Percentiles rank a stretch among this genome's conserved stretches.
These are phyloP conservation scores for Sporothrix pallida DNA, from an alignment of 2,329 filamentous ascomycete species.

Conservation along the genomic window DNA sequence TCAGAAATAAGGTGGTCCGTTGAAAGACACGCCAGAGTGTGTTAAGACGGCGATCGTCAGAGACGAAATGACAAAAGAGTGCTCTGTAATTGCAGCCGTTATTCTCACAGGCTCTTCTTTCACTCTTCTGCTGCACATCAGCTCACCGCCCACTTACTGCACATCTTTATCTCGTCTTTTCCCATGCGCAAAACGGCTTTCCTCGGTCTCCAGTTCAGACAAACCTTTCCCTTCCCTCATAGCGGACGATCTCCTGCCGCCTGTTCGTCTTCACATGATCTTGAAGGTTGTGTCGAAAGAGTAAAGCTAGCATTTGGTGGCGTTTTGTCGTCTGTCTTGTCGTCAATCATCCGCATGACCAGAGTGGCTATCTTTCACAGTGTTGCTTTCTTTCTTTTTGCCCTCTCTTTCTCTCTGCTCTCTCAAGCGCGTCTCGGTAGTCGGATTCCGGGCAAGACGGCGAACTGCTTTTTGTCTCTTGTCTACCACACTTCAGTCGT, in stretches of 20 bases:
- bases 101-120: too few relatives aligned
- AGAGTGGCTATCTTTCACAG: background rate
- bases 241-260: background rate
- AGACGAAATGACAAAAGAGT: background rate
- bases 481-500: background rate
- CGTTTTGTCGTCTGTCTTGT: background rate
- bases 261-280: background rate
- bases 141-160: background rate
- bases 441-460: slow-evolving; percentile 1
- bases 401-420: background rate
- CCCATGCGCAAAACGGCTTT: background rate
- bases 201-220: background rate
- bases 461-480: background rate
- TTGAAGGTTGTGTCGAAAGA: background rate
- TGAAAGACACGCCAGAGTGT: background rate
- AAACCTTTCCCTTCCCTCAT: background rate
- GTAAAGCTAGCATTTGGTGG: background rate
- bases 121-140: background rate
- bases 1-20: slow-evolving; percentile 15
- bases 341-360: background rate
- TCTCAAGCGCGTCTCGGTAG: background rate
- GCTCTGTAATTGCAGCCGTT: too few relatives aligned
- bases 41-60: slow-evolving; percentile 8
- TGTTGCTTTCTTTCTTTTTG: background rate
- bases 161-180: slow-evolving; percentile 4